These are phyloP conservation scores for Rubroshorea leprosula DNA, from an alignment of 345 rosid genomes.

Conservation along the genomic window DNA sequence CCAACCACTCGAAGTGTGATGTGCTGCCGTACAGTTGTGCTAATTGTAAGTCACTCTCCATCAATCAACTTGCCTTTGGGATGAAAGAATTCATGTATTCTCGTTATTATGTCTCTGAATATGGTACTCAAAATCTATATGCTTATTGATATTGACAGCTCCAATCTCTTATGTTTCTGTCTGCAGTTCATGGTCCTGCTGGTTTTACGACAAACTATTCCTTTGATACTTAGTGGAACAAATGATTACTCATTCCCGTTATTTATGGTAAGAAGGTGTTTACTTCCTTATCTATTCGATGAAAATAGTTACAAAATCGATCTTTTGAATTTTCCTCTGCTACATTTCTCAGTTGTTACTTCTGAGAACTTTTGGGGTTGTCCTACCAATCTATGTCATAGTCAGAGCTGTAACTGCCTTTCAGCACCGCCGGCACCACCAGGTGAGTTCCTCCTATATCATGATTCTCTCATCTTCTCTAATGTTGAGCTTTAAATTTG, in stretches of 20 bases:
- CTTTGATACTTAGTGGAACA: conserved; percentile 41
- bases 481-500: too few species aligned
- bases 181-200: conserved; percentile 79
- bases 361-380: conserved; percentile 51
- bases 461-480: too few species aligned
- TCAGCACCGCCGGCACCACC: conserved; percentile 37
- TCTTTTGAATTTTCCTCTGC: not conserved
- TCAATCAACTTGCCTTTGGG: not conserved
- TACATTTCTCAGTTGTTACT: conserved; percentile 40
- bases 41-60: conserved; percentile 37
- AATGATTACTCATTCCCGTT: conserved; percentile 46
- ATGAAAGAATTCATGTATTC: too few species aligned
- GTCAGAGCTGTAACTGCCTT: conserved; percentile 40
- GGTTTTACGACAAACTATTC: conserved; percentile 69
- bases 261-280: conserved; percentile 35
- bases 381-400: conserved; percentile 68
- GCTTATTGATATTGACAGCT: not conserved
- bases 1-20: conserved; percentile 49
- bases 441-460: conserved; percentile 21
- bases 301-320: not conserved
- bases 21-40: conserved; percentile 56
- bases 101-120: too few species aligned
- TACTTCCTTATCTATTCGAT: not conserved
- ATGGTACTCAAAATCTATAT: too few species aligned
- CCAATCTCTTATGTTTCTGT: not conserved